A percentile compares a stretch with the other conserved stretches of the same genome.
Evolutionary conservation across 2,329 filamentous ascomycete genomes (phyloP).

Genomic region (Domatiomyces catenatus): DNA sequence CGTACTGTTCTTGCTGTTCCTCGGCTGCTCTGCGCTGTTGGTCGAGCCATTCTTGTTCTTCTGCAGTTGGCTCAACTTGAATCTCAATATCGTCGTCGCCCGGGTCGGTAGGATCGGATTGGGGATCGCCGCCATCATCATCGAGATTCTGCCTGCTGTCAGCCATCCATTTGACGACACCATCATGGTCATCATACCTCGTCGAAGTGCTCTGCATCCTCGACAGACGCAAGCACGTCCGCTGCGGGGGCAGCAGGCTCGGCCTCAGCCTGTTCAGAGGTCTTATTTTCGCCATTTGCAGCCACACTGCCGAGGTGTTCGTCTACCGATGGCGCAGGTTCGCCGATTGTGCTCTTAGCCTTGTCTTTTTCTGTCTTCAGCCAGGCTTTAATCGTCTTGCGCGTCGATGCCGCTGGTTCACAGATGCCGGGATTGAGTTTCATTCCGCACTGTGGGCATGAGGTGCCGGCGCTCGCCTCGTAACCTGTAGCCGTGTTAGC

Average conservation of each 20-base stretch:
- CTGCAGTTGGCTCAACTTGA: conserved; percentile 15
- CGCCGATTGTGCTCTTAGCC: conserved; percentile 41
- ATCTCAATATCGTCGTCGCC: conserved; percentile 16
- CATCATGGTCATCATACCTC: background rate
- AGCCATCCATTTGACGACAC: background rate
- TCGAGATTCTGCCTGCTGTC: background rate
- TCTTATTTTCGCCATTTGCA: conserved; percentile 2
- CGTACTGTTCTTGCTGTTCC: conserved; percentile 17
- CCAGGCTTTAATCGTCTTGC: conserved; percentile 83
- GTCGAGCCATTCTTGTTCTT: conserved; percentile 5
- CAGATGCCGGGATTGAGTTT: conserved; percentile 75
- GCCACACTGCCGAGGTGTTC: background rate
- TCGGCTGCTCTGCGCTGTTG: conserved; percentile 2
- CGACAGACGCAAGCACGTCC: background rate
- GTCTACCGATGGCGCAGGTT: conserved; percentile 19
- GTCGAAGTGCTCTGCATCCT: background rate
- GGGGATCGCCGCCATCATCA: conserved; percentile 6
- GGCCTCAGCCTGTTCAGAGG: background rate
- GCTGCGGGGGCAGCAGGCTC: background rate
- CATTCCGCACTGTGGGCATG: conserved; percentile 88
- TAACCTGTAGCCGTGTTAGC: conserved; percentile 9
- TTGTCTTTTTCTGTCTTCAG: conserved; percentile 83
- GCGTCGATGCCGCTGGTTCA: conserved; percentile 72
- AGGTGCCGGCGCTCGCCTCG: conserved; percentile 46
- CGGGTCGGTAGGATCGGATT: conserved; percentile 5